Evolutionary conservation across 1,284 basidiomycete species (phyloP), one percentile per base, ranked within the genome.

Genomic region (Schizopora paradoxa): DNA sequence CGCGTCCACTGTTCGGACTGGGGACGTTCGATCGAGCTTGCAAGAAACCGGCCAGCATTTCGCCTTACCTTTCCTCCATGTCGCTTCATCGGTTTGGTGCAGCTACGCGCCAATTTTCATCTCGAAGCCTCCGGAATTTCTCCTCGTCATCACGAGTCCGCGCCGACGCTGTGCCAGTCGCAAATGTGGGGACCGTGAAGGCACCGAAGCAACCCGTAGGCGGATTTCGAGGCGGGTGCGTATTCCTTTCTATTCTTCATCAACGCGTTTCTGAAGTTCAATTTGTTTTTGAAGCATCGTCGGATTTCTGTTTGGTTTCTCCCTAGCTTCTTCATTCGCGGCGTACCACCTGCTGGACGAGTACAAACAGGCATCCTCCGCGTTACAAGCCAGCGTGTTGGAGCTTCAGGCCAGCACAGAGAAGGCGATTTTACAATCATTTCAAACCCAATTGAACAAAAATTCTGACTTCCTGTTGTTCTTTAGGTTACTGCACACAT

Each of bases 281-380:
- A 41, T 25, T 25, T 48, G 41, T 33, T 22, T 35, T 14, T 29
- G 10, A 55, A 93, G 90, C 41, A 80, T 95, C 47, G 76, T 93
- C 22, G 92, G 92, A 0, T 95, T 95, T 62, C 66, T 94, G 35
- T 79, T 92, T 57, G 91, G 91, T 0, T 93, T 94, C 68, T 91
- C 90, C 4, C 64, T 91, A 33, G 86, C 86, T 5, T 85, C 89
- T 1, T 82, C 86, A 0, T 80, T 86, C 58, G 90, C 90, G 37
- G 85, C 90, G 39, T 94, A 91, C 62, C 82, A 90, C 61, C 70
- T 96, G 21, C 69, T 94, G 42, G 87, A 94, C 55, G 92, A 95
- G 67, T 93, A 92, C 66, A 90, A 91, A 63, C 70, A 78, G 41
- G 91, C 92, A 6, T 89, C 86, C 4, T 82, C 84, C 21, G 76